A percentile compares a stretch with the other conserved stretches of the same genome.
phyloP scores from a whole-genome alignment of 179 eudicot genomes.

The Amaranthus tricolor region DNA sequence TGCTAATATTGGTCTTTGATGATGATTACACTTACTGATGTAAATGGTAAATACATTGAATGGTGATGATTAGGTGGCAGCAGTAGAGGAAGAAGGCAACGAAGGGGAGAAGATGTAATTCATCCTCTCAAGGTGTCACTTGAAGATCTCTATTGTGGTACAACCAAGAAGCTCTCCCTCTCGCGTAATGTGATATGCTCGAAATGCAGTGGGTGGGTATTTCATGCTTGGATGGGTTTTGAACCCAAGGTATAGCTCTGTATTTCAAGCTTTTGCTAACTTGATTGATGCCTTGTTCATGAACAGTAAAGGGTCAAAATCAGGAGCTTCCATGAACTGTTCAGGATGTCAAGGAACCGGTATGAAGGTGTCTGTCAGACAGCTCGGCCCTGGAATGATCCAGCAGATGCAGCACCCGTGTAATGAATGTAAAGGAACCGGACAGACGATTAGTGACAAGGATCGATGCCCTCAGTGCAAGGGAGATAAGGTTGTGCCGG shows the following conservation, averaged over 20 bases:
- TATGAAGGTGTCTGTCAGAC: constrained; percentile 44
- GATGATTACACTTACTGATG: not conserved
- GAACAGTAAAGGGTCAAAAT: constrained; percentile 50
- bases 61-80: constrained; percentile 28
- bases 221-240: not conserved
- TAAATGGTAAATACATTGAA: not conserved
- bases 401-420: constrained; percentile 58
- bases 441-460: constrained; percentile 43
- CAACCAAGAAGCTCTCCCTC: constrained; percentile 39
- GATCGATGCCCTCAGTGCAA: constrained; percentile 56
- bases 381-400: constrained; percentile 45
- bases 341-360: constrained; percentile 50
- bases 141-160: constrained; percentile 39
- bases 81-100: constrained; percentile 42
- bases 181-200: constrained; percentile 43
- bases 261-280: not conserved
- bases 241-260: not conserved
- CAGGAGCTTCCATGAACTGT: constrained; percentile 51
- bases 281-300: not conserved
- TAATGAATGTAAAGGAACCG: constrained; percentile 50
- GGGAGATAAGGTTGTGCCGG: constrained; percentile 50
- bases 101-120: constrained; percentile 43
- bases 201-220: constrained; percentile 38
- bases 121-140: constrained; percentile 47
- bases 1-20: not conserved